phyloP scores from a whole-genome alignment of 73 alveolate genomes.

The Paramecium tetraurelia region DNA sequence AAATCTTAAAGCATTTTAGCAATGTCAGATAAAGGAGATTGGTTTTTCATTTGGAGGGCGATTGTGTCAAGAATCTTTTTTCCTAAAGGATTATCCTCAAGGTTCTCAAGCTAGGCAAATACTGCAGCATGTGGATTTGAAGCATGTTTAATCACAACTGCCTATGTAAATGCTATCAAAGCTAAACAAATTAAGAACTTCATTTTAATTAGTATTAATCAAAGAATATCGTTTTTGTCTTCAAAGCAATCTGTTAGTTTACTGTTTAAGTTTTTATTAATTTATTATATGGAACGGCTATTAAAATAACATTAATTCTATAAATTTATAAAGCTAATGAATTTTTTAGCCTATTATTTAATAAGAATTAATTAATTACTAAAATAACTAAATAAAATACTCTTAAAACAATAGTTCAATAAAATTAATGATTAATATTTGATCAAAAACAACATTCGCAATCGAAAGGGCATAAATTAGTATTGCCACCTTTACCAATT shows the following conservation, averaged over 20 bases:
- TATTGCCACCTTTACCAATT: constrained; percentile 54
- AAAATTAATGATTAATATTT: background rate
- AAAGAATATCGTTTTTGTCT: background rate
- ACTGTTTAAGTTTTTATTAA: background rate
- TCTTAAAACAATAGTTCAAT: background rate
- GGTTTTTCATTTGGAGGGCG: background rate
- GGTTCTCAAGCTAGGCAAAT: background rate
- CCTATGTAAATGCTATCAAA: background rate
- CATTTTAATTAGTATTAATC: background rate
- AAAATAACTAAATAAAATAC: background rate
- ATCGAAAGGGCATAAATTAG: constrained; percentile 53
- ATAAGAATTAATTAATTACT: background rate
- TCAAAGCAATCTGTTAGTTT: constrained; percentile 16
- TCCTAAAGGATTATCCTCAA: constrained; percentile 17
- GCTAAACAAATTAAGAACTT: background rate
- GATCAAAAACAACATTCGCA: constrained; percentile 57
- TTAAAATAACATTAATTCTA: background rate
- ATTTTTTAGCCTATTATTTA: background rate
- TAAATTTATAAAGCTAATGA: background rate
- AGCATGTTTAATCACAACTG: constrained; percentile 27
- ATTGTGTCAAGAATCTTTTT: constrained; percentile 11
- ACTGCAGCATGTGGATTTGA: constrained; percentile 14
- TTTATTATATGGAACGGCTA: background rate
- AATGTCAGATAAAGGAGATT: background rate
- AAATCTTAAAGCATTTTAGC: constrained; percentile 47